A percentile compares a stretch with the other conserved stretches of the same genome.
phyloP scores from a whole-genome alignment of 805 yeast species.

The Metschnikowia sp. region DNA sequence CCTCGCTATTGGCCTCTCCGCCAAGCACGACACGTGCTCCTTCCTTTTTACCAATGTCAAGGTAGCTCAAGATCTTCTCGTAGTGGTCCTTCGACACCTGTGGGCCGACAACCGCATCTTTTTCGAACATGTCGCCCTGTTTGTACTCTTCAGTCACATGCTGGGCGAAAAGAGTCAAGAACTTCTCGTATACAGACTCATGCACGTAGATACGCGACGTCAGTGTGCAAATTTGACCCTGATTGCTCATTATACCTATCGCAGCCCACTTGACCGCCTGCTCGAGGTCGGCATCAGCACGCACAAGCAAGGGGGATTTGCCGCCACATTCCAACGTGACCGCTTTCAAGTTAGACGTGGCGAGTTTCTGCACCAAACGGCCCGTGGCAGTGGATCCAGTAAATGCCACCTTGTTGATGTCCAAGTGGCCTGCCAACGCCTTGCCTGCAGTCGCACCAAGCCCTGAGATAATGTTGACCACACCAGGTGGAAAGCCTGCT shows the following conservation, averaged over 20 bases:
- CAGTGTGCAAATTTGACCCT: constrained; percentile 69
- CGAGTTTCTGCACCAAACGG: constrained; percentile 56
- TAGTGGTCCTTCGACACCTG: constrained; percentile 55
- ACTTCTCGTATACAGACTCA: constrained; percentile 53
- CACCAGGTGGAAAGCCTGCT: constrained; percentile 79
- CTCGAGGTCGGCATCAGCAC: constrained; percentile 61
- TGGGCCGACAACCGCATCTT: constrained; percentile 54
- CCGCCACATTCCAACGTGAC: constrained; percentile 74
- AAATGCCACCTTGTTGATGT: constrained; percentile 57
- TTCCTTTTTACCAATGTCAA: constrained; percentile 43
- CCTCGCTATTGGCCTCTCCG: constrained; percentile 39
- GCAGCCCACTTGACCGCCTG: constrained; percentile 70
- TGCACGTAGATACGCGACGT: constrained; percentile 62
- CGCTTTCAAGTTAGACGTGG: constrained; percentile 58
- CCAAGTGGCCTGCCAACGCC: constrained; percentile 58
- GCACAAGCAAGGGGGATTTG: constrained; percentile 61
- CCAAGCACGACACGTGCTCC: constrained; percentile 42
- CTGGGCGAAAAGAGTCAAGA: constrained; percentile 41
- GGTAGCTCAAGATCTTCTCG: constrained; percentile 47
- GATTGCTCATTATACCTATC: constrained; percentile 59
- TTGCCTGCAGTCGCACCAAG: constrained; percentile 69
- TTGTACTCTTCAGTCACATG: constrained; percentile 48
- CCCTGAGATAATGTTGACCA: constrained; percentile 68
- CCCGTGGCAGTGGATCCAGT: constrained; percentile 72
- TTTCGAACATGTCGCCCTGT: constrained; percentile 54